phyloP scores from a whole-genome alignment of 2,329 filamentous ascomycete genomes.

The Ophiognomonia clavigignenti-juglandacearum region DNA sequence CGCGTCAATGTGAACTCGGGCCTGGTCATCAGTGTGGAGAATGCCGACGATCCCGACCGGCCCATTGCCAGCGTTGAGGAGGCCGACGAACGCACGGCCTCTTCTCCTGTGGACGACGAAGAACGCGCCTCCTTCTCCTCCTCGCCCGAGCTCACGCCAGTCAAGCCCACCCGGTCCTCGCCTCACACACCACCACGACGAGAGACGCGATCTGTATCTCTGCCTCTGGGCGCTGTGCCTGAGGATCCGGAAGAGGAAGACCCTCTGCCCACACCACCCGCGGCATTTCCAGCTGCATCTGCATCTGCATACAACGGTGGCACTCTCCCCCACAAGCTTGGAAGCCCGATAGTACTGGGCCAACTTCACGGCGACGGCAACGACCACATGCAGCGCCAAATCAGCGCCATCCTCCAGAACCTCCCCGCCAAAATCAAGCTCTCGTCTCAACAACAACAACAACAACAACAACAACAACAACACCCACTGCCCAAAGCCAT shows the following conservation, averaged over 20 bases:
- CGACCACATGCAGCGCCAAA: slow-evolving; percentile 73
- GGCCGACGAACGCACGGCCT: background rate
- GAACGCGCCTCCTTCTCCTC: no score
- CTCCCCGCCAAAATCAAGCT: slow-evolving; percentile 79
- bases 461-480: no score
- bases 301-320: slow-evolving; percentile 42
- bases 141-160: slow-evolving; percentile 9
- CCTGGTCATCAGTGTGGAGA: slow-evolving; percentile 8
- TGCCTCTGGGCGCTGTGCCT: slow-evolving; percentile 38
- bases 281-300: slow-evolving; percentile 36
- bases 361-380: slow-evolving; percentile 42
- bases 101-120: slow-evolving; percentile 6
- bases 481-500: slow-evolving; percentile 37
- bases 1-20: background rate
- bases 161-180: background rate
- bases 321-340: slow-evolving; percentile 28
- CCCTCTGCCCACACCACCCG: no score
- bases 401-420: slow-evolving; percentile 70
- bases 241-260: slow-evolving; percentile 38
- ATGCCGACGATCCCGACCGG: slow-evolving; percentile 1
- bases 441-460: slow-evolving; percentile 52
- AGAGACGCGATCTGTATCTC: slow-evolving; percentile 30
- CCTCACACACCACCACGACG: slow-evolving; percentile 15
- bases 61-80: slow-evolving; percentile 3
- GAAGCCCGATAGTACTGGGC: slow-evolving; percentile 30